phyloP scores from a whole-genome alignment of 148 eudicot species.

The Camellia sinensis region DNA sequence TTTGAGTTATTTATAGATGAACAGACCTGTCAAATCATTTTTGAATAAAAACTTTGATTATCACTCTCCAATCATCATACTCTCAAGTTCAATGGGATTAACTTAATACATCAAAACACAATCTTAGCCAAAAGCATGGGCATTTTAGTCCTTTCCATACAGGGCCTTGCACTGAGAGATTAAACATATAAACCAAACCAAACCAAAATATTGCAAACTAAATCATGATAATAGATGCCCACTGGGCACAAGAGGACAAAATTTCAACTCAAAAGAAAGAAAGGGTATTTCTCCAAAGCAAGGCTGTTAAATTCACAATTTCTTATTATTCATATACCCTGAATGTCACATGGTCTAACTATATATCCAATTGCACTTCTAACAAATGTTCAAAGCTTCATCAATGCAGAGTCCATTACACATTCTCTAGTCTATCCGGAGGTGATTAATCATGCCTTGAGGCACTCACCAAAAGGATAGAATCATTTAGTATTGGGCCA shows the following conservation, averaged over 20 bases:
- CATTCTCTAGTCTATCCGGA: not conserved
- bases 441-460: not conserved
- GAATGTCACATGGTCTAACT: not conserved
- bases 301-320: not conserved
- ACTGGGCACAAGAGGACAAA: not conserved
- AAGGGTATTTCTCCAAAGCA: not conserved
- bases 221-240: not conserved
- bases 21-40: not conserved
- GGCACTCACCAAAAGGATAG: not conserved
- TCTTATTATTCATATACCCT: not conserved
- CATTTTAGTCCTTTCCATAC: not conserved
- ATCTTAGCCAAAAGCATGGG: not conserved
- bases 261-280: not conserved
- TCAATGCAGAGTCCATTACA: not conserved
- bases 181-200: too few species aligned
- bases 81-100: not conserved
- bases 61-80: not conserved
- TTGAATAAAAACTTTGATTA: not conserved
- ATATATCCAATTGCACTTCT: not conserved
- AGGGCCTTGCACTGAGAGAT: not conserved
- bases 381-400: not conserved
- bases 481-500: not conserved
- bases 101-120: not conserved
- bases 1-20: not conserved
- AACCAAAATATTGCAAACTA: not conserved